Evolutionary conservation across 768 basidiomycete species (phyloP).

Genomic region (Grammothele lineata): DNA sequence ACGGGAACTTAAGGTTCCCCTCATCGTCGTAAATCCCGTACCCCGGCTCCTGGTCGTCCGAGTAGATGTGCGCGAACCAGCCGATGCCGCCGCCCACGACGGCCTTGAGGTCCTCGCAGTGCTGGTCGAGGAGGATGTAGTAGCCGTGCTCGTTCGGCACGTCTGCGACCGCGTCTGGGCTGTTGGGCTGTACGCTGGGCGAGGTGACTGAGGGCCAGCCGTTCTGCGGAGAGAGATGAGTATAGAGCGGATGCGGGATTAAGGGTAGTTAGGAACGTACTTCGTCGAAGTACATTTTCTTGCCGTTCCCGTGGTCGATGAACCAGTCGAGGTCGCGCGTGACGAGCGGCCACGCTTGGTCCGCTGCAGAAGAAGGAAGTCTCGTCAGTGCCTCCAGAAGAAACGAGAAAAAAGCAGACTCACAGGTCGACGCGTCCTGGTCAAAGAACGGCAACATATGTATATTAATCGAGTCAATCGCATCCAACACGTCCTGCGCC

Average conservation of each 20-base stretch:
- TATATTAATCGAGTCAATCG: constrained; percentile 23
- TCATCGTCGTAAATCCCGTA: constrained; percentile 60
- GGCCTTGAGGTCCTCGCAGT: constrained; percentile 59
- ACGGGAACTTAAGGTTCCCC: constrained; percentile 56
- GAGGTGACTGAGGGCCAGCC: constrained; percentile 74
- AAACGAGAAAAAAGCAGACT: constrained; percentile 6
- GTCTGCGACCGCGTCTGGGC: constrained; percentile 53
- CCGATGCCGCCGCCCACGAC: constrained; percentile 62
- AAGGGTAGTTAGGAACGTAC: constrained; percentile 28
- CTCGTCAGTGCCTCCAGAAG: no score
- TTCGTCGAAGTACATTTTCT: constrained; percentile 75
- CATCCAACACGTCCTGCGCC: constrained; percentile 24
- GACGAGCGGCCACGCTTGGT: constrained; percentile 60
- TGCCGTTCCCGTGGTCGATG: constrained; percentile 53
- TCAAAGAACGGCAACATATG: constrained; percentile 26
- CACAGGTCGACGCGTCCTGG: constrained; percentile 50
- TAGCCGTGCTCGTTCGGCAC: constrained; percentile 65
- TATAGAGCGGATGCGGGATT: no score
- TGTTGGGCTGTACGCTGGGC: constrained; percentile 60
- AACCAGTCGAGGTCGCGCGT: constrained; percentile 62
- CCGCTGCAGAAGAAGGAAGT: constrained; percentile 33
- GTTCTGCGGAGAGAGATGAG: constrained; percentile 41
- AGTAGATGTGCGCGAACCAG: constrained; percentile 82
- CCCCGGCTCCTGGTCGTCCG: constrained; percentile 59
- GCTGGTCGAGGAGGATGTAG: constrained; percentile 55